Conservation (phyloP, 495 filamentous ascomycete genomes). For the Aspergillus panamensis region DNA sequence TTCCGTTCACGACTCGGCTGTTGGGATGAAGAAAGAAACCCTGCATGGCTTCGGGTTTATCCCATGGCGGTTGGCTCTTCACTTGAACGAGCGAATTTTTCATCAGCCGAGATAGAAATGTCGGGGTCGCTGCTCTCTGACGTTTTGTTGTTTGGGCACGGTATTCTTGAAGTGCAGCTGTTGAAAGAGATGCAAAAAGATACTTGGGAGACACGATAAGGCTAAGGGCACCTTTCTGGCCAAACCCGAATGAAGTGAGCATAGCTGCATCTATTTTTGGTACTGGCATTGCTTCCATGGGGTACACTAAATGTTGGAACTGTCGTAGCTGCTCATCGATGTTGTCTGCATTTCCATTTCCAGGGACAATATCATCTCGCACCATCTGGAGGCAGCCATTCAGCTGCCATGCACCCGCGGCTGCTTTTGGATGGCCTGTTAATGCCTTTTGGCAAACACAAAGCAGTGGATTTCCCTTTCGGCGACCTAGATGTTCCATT, state of each 20-base stretch:
- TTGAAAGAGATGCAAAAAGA: conserved; percentile 78
- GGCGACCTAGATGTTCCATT: conserved; percentile 86
- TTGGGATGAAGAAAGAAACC: conserved; percentile 85
- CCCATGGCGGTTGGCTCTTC: conserved; percentile 21
- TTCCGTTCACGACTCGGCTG: conserved; percentile 47
- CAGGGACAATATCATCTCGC: conserved; percentile 85
- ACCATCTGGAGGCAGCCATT: conserved; percentile 94
- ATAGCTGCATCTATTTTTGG: conserved; percentile 95
- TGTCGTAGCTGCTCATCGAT: conserved; percentile 90
- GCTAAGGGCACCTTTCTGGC: conserved; percentile 95
- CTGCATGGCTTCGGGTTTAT: conserved; percentile 64
- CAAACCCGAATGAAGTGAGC: conserved; percentile 97
- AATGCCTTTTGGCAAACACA: conserved; percentile 99
- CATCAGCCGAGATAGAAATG: conserved; percentile 35
- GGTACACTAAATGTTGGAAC: conserved; percentile 96
- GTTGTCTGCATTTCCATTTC: conserved; percentile 97
- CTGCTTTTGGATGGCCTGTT: conserved; percentile 98
- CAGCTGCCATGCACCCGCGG: conserved; percentile 98
- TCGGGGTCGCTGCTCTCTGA: conserved; percentile 36
- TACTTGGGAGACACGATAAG: conserved; percentile 94
- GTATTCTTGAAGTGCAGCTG: conserved; percentile 33
- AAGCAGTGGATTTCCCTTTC: conserved; percentile 93
- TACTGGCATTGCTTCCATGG: conserved; percentile 85
- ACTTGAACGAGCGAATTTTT: conserved; percentile 52
- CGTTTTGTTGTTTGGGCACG: conserved; percentile 83